Base-by-base conservation (phyloP, 73 alveolate genomes). In the Paramecium biaurelia region DNA sequence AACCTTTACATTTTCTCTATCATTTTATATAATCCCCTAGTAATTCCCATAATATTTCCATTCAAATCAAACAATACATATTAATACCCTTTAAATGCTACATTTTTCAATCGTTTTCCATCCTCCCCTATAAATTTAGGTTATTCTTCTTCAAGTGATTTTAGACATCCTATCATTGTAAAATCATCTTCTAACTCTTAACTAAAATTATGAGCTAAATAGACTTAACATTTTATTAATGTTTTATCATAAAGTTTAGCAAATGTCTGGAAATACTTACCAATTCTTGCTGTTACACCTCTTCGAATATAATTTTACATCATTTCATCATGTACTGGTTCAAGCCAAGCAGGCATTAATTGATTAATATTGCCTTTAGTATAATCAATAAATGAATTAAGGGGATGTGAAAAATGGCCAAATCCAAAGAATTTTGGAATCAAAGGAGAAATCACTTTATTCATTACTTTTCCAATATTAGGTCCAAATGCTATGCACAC, bases 271-370 rank as follows among this genome's bases (percentile, higher is more conserved):
- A 72, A 72, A 72, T 72, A 72, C 14, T 72, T 72, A 5, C 86
- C 86, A 6, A 72, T 72, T 37, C 86, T 72, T 28, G 56, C 59
- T 35, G 86, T 72, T 14, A 72, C 56, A 12, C 86, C 86, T 72
- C 86, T 72, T 72, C 86, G 12, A 12, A 72, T 72, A 72, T 72
- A 72, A 72, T 72, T 72, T 72, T 72, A 18, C 86, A 72, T 72
- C 58, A 72, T 72, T 72, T 72, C 86, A 72, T 72, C 86, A 34
- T 72, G 86, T n/a, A 72, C 45, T 34, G 86, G 86, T 26, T 72
- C 56, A 5, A 72, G 18, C 86, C 86, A 72, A 34, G 35, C 86
- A 12, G 86, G 86, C 86, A 72, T 72, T 34, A 72, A 37, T n/a
- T 34, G 15, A 72, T 72, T 72, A 9, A 72, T 72, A 20, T 72